These are phyloP conservation scores for Penstemon barbatus DNA, from an alignment of 257 asterid species.

Conservation along the genomic window DNA sequence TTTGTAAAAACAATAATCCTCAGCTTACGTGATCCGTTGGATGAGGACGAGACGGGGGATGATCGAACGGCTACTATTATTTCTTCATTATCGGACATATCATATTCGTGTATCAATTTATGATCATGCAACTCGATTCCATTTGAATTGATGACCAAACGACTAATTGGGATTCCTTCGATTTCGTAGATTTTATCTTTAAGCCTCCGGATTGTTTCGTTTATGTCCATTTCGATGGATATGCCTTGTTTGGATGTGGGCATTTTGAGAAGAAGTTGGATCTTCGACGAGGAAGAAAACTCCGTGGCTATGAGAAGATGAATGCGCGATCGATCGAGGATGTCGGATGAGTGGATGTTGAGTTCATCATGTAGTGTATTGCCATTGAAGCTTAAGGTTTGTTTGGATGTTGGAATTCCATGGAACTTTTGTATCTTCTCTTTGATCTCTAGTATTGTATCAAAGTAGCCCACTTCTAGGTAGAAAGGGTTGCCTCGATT, in stretches of 20 bases:
- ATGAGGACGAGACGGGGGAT: conserved; percentile 18
- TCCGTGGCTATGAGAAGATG: conserved; percentile 32
- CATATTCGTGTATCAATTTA: conserved; percentile 36
- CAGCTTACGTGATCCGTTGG: conserved; percentile 30
- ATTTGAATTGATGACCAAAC: conserved; percentile 33
- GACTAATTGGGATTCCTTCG: conserved; percentile 33
- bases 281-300: conserved; percentile 17
- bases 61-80: conserved; percentile 36
- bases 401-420: conserved; percentile 53
- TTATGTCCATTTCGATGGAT: conserved; percentile 36
- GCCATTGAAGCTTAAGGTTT: conserved; percentile 59
- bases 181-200: conserved; percentile 54
- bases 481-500: conserved; percentile 42
- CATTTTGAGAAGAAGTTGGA: conserved; percentile 45
- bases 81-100: conserved; percentile 39
- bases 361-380: conserved; percentile 50
- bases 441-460: conserved; percentile 64
- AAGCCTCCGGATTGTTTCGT: conserved; percentile 37
- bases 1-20: conserved; percentile 34
- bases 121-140: conserved; percentile 50
- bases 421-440: conserved; percentile 49
- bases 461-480: conserved; percentile 69
- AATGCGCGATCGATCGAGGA: conserved; percentile 57
- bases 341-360: conserved; percentile 49
- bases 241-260: conserved; percentile 32